Percentiles rank a stretch among this genome's conserved stretches.
Evolutionary conservation across 768 basidiomycete species (phyloP).

Genomic region (Lactarius sanguifluus): DNA sequence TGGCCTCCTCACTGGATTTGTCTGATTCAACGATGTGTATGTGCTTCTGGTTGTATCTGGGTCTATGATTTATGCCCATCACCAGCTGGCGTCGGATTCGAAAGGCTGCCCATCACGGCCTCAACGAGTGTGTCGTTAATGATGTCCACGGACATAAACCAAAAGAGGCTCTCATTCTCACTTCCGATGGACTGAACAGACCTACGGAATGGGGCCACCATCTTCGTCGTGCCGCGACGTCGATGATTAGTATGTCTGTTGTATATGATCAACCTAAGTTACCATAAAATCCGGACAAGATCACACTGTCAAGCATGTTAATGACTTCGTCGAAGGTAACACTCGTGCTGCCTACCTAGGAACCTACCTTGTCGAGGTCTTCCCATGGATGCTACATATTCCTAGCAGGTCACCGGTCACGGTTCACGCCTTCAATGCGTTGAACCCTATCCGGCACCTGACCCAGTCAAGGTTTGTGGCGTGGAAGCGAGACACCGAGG

Average conservation of each 20-base stretch:
- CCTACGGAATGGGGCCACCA: conserved; percentile 6
- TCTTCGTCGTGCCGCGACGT: background rate
- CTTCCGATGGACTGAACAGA: background rate
- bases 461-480: conserved; percentile 2
- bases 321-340: background rate
- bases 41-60: background rate
- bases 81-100: conserved; percentile 16
- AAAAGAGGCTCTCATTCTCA: conserved; percentile 1
- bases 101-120: conserved; percentile 1
- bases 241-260: conserved; percentile 4
- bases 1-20: background rate
- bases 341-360: conserved; percentile 8
- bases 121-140: background rate
- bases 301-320: background rate
- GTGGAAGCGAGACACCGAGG: conserved; percentile 20
- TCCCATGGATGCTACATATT: conserved; percentile 17
- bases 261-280: conserved; percentile 11
- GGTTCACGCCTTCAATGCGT: background rate
- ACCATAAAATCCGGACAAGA: conserved; percentile 1
- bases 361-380: conserved; percentile 18
- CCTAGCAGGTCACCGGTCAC: conserved; percentile 6
- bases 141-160: background rate
- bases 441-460: background rate
- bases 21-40: background rate
- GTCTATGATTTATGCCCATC: too few relatives aligned